phyloP scores from a whole-genome alignment of 2,329 filamentous ascomycete species.

The Colletotrichum sp. region DNA sequence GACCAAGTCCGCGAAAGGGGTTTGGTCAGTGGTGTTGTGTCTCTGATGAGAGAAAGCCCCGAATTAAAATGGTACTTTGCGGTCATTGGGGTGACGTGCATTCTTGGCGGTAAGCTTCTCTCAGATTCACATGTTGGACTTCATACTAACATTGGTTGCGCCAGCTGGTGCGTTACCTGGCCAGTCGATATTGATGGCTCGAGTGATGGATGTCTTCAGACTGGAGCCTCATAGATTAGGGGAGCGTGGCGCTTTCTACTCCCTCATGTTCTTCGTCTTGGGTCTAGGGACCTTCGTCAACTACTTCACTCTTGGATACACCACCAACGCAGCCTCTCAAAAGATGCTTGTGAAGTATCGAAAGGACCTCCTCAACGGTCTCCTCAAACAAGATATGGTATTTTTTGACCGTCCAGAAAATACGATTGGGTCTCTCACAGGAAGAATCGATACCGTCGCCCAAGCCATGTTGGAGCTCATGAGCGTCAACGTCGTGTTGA shows the following conservation, averaged over 20 bases:
- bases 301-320: slow-evolving; percentile 25
- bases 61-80: not conserved
- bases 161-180: slow-evolving; percentile 42
- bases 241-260: slow-evolving; percentile 41
- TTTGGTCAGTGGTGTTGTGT: not conserved
- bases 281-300: slow-evolving; percentile 24
- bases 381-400: slow-evolving; percentile 45
- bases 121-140: not conserved
- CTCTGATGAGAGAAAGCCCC: not conserved
- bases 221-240: not conserved
- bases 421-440: slow-evolving; percentile 36
- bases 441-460: slow-evolving; percentile 33
- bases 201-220: slow-evolving; percentile 45
- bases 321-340: slow-evolving; percentile 20
- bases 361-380: slow-evolving; percentile 28
- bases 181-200: slow-evolving; percentile 47
- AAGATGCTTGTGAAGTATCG: slow-evolving; percentile 6
- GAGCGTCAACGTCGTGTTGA: slow-evolving; percentile 44
- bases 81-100: not conserved
- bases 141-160: not conserved
- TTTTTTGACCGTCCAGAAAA: slow-evolving; percentile 40
- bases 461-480: slow-evolving; percentile 52
- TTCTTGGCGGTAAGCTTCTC: not conserved
- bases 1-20: not conserved
- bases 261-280: slow-evolving; percentile 35